Evolutionary conservation across 2,329 filamentous ascomycete genomes (phyloP).

Genomic region (Zopfia rhizophila): DNA sequence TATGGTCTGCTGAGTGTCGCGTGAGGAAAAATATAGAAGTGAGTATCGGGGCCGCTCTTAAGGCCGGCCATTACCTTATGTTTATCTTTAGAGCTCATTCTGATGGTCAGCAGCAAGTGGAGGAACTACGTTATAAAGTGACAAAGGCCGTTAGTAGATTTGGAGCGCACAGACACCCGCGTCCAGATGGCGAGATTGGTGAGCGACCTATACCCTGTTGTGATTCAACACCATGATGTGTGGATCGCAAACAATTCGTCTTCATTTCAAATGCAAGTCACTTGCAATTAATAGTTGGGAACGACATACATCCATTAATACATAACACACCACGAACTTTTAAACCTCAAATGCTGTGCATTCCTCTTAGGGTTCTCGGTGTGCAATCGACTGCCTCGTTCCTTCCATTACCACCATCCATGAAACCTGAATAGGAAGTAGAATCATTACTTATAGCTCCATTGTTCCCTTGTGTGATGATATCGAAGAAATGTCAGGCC

Average conservation of each 20-base stretch:
- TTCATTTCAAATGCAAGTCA: no score
- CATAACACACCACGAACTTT: no score
- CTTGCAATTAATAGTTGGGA: no score
- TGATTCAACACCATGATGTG: conserved; percentile 8
- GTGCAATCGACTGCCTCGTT: conserved; percentile 37
- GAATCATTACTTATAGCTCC: no score
- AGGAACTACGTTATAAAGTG: conserved; percentile 46
- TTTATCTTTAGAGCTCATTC: conserved; percentile 28
- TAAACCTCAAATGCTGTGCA: conserved; percentile 24
- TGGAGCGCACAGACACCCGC: conserved; percentile 18
- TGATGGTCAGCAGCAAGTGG: conserved; percentile 13
- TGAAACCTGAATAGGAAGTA: no score
- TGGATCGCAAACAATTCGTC: no score
- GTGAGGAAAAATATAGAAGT: conserved; percentile 27
- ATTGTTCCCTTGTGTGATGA: no score
- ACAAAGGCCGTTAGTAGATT: conserved; percentile 38
- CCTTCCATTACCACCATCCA: no score
- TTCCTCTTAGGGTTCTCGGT: conserved; percentile 26
- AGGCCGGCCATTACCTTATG: conserved; percentile 10
- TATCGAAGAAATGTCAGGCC: no score
- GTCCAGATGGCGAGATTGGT: conserved; percentile 10
- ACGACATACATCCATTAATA: no score
- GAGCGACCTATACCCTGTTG: conserved; percentile 25
- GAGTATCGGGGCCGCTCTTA: no score
- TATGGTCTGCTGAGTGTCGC: conserved; percentile 36